Evolutionary conservation across 208 protist species (phyloP).

Genomic region (Naegleria lovaniensis): DNA sequence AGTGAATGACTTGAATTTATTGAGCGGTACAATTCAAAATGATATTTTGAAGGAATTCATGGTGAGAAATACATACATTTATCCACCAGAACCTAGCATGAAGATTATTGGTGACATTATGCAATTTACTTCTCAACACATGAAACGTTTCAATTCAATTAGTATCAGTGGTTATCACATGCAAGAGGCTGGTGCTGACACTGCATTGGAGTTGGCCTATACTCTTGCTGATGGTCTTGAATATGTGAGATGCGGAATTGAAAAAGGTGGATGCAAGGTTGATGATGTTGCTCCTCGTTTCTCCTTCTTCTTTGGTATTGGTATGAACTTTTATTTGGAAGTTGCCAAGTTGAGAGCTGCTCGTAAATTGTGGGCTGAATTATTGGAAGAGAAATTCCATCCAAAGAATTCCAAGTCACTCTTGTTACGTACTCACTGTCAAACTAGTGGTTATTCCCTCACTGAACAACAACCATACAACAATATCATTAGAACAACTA

Average conservation of each 20-base stretch:
- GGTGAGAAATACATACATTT: slow-evolving; percentile 93
- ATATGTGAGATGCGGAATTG: slow-evolving; percentile 68
- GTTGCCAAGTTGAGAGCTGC: slow-evolving; percentile 90
- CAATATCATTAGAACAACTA: slow-evolving; percentile 90
- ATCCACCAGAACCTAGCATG: slow-evolving; percentile 84
- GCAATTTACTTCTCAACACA: slow-evolving; percentile 74
- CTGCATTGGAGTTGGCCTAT: slow-evolving; percentile 80
- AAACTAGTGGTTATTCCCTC: slow-evolving; percentile 90
- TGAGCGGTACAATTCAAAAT: slow-evolving; percentile 91
- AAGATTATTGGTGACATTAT: slow-evolving; percentile 89
- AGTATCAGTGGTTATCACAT: slow-evolving; percentile 91
- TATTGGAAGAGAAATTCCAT: slow-evolving; percentile 81
- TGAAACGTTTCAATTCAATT: slow-evolving; percentile 91
- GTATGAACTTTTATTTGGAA: slow-evolving; percentile 94
- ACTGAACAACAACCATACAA: slow-evolving; percentile 91
- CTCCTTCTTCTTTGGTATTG: slow-evolving; percentile 90
- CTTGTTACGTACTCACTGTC: slow-evolving; percentile 87
- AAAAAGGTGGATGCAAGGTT: slow-evolving; percentile 61
- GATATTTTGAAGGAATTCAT: slow-evolving; percentile 96
- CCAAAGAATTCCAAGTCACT: slow-evolving; percentile 78
- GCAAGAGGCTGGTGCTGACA: slow-evolving; percentile 83
- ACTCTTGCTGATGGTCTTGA: slow-evolving; percentile 90
- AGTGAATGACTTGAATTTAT: slow-evolving; percentile 60
- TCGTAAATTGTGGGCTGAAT: slow-evolving; percentile 78
- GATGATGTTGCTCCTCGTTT: slow-evolving; percentile 86